Conservation (phyloP, 441 rosid genomes). For the Adansonia gregorii region DNA sequence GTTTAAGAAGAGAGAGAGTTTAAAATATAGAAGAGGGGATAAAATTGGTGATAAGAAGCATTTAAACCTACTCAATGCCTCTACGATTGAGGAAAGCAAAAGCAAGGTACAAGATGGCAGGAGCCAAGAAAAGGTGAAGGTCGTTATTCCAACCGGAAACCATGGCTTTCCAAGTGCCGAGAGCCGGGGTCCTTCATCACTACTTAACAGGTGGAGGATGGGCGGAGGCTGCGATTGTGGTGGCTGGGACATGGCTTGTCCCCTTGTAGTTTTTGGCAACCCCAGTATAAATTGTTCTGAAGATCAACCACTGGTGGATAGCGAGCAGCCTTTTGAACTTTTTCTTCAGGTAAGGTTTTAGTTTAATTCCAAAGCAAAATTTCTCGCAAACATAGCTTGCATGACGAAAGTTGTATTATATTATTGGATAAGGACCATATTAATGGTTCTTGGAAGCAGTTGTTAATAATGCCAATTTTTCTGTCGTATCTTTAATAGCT, state of each 20-base stretch:
- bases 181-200: constrained; percentile 62
- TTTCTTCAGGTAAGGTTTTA: constrained; percentile 61
- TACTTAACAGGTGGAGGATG: constrained; percentile 84
- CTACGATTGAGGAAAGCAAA: constrained; percentile 47
- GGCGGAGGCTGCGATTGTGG: constrained; percentile 99
- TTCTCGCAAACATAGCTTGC: constrained; percentile 1
- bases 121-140: constrained; percentile 55
- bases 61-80: constrained; percentile 53
- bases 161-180: constrained; percentile 72
- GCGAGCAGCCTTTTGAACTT: constrained; percentile 64
- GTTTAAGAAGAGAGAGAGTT: constrained; percentile 72
- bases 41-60: constrained; percentile 40
- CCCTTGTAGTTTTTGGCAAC: constrained; percentile 70
- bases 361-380: constrained; percentile 19
- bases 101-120: constrained; percentile 33
- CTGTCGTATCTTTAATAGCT: constrained; percentile 1
- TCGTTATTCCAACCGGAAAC: constrained; percentile 78
- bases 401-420: neutral
- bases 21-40: constrained; percentile 51
- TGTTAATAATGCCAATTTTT: neutral
- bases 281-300: constrained; percentile 47
- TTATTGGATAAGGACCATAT: neutral
- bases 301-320: constrained; percentile 55
- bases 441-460: neutral
- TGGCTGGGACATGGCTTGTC: constrained; percentile 99